A percentile compares a stretch with the other conserved stretches of the same genome.
phyloP scores from a whole-genome alignment of 1,284 basidiomycete genomes.

The Cryptococcus sp. region DNA sequence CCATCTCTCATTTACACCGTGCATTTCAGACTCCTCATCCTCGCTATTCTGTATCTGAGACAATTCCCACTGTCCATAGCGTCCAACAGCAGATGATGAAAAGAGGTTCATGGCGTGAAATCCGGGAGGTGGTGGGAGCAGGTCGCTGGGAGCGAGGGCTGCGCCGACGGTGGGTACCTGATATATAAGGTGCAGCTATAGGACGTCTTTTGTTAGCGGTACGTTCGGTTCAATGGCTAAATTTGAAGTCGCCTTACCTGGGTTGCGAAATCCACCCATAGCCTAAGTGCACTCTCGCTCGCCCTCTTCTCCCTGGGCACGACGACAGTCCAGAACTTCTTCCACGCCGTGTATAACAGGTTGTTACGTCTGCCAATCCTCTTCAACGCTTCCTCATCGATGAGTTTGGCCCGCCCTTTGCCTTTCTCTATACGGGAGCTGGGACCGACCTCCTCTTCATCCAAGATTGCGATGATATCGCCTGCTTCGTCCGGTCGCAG shows the following conservation, averaged over 20 bases:
- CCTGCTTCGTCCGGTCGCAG: conserved; percentile 32
- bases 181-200: conserved; percentile 11
- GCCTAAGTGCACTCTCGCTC: conserved; percentile 20
- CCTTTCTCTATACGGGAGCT: conserved; percentile 3
- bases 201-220: background rate
- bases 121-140: conserved; percentile 12
- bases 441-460: conserved; percentile 2
- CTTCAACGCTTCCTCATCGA: background rate
- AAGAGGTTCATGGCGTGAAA: conserved; percentile 20
- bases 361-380: conserved; percentile 25
- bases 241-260: conserved; percentile 22
- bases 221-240: background rate
- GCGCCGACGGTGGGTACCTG: conserved; percentile 17
- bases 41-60: conserved; percentile 2
- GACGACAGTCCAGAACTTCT: conserved; percentile 35
- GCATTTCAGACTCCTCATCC: conserved; percentile 9
- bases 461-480: conserved; percentile 4
- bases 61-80: conserved; percentile 31
- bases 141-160: background rate
- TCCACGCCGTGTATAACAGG: conserved; percentile 33
- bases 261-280: conserved; percentile 42
- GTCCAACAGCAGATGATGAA: conserved; percentile 21
- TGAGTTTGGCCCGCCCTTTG: conserved; percentile 5
- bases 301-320: conserved; percentile 20
- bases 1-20: conserved; percentile 17